Evolutionary conservation across 2,329 filamentous ascomycete genomes (phyloP).

Genomic region (Paecilomyces dactylethromorphus): DNA sequence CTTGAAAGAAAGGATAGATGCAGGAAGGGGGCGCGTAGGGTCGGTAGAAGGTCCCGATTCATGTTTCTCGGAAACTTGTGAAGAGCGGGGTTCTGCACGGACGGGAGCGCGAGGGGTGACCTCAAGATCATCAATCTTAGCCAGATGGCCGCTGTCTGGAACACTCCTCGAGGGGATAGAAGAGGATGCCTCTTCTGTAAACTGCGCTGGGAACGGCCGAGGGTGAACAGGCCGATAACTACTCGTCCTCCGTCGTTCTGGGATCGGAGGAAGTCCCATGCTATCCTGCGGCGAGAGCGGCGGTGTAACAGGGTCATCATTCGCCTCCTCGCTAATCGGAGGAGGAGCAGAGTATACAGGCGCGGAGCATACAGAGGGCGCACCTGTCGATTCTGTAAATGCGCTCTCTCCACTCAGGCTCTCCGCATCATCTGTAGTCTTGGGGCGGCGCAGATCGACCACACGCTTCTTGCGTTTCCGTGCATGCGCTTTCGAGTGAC

Average conservation of each 20-base stretch:
- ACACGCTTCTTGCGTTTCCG: conserved; percentile 43
- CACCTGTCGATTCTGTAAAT: conserved; percentile 32
- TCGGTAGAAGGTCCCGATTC: conserved; percentile 19
- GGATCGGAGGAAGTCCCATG: conserved; percentile 24
- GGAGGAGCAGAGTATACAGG: conserved; percentile 48
- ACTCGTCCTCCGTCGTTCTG: conserved; percentile 26
- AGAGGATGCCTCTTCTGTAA: conserved; percentile 17
- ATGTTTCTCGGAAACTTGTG: conserved; percentile 17
- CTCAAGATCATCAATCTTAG: conserved; percentile 19
- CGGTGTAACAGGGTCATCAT: conserved; percentile 49
- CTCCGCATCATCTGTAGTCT: conserved; percentile 33
- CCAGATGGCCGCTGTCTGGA: conserved; percentile 5
- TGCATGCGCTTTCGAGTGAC: conserved; percentile 38
- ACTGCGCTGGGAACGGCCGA: conserved; percentile 14
- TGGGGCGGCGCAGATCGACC: conserved; percentile 39
- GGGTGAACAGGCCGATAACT: conserved; percentile 12
- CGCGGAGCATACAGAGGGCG: conserved; percentile 47
- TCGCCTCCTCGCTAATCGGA: conserved; percentile 55
- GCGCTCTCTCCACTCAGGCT: conserved; percentile 37
- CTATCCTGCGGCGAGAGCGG: conserved; percentile 40
- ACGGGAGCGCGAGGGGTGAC: conserved; percentile 27
- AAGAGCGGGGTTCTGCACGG: conserved; percentile 10
- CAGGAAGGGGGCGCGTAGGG: conserved; percentile 20
- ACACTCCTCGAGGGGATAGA: conserved; percentile 13
- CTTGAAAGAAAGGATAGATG: conserved; percentile 29